Conservation (phyloP, 352 stramenopile species). For the Phytophthora capsici region DNA sequence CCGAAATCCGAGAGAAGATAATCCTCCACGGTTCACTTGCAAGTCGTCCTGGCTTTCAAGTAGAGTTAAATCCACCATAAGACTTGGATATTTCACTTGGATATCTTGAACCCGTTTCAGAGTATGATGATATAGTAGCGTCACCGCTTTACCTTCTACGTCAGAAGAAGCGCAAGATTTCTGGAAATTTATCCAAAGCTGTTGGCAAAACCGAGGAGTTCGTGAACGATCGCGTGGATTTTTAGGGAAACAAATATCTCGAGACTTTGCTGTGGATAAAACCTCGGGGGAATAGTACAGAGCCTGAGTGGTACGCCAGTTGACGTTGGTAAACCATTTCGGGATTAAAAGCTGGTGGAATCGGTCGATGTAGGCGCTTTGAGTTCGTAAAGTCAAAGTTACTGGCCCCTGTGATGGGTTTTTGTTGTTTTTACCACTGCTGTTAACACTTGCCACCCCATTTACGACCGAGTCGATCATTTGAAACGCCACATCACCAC, state of each 20-base stretch:
- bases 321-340: constrained; percentile 32
- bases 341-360: constrained; percentile 51
- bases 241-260: constrained; percentile 30
- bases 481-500: constrained; percentile 25
- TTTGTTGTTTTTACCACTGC: not conserved
- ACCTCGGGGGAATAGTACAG: constrained; percentile 37
- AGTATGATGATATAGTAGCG: constrained; percentile 21
- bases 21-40: constrained; percentile 15
- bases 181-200: constrained; percentile 36
- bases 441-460: not conserved
- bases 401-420: not conserved
- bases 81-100: constrained; percentile 14
- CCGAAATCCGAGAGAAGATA: constrained; percentile 15
- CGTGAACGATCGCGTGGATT: not conserved
- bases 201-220: constrained; percentile 24
- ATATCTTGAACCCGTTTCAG: constrained; percentile 9
- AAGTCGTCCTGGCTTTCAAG: constrained; percentile 34
- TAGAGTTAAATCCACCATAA: constrained; percentile 28
- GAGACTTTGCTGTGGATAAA: not conserved
- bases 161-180: constrained; percentile 20
- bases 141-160: not conserved
- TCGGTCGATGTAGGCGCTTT: constrained; percentile 43
- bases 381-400: constrained; percentile 22
- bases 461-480: constrained; percentile 40
- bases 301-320: constrained; percentile 41